Conservation (phyloP, 1,284 basidiomycete genomes). For the Megacollybia platyphylla region DNA sequence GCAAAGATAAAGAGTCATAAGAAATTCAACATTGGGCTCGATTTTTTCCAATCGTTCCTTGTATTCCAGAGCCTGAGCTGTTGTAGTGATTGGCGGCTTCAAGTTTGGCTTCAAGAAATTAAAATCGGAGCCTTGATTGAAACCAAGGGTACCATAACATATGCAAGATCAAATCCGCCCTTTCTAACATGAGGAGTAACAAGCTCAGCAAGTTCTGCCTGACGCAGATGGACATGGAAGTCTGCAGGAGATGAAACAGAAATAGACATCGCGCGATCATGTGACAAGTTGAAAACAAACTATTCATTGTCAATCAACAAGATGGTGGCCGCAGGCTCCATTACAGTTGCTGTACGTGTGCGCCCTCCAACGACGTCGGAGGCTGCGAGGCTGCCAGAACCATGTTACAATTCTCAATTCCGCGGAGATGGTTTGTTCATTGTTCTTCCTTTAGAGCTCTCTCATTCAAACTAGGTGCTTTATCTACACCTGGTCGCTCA, state of each 20-base stretch:
- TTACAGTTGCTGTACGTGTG: constrained; percentile 88
- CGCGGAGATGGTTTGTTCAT: constrained; percentile 49
- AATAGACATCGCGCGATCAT: constrained; percentile 19
- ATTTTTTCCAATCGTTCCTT: constrained; percentile 64
- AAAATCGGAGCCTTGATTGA: constrained; percentile 7
- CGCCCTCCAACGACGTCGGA: constrained; percentile 82
- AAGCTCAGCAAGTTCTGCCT: constrained; percentile 72
- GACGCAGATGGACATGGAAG: constrained; percentile 95
- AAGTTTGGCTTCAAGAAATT: constrained; percentile 70
- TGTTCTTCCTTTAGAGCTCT: too few species aligned
- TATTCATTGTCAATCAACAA: not conserved
- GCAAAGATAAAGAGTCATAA: constrained; percentile 95
- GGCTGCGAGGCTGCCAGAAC: constrained; percentile 65
- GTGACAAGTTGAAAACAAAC: constrained; percentile 21
- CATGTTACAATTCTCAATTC: constrained; percentile 53
- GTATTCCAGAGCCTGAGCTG: constrained; percentile 77
- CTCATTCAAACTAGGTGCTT: constrained; percentile 22
- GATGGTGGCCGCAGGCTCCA: constrained; percentile 78
- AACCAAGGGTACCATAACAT: constrained; percentile 74
- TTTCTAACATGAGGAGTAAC: constrained; percentile 85
- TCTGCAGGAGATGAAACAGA: constrained; percentile 70
- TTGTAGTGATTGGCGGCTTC: constrained; percentile 82
- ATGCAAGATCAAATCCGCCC: constrained; percentile 87
- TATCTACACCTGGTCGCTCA: constrained; percentile 52
- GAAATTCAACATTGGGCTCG: constrained; percentile 72